Conservation (phyloP, 2,329 filamentous ascomycete species). For the Cercospora citrullina region DNA sequence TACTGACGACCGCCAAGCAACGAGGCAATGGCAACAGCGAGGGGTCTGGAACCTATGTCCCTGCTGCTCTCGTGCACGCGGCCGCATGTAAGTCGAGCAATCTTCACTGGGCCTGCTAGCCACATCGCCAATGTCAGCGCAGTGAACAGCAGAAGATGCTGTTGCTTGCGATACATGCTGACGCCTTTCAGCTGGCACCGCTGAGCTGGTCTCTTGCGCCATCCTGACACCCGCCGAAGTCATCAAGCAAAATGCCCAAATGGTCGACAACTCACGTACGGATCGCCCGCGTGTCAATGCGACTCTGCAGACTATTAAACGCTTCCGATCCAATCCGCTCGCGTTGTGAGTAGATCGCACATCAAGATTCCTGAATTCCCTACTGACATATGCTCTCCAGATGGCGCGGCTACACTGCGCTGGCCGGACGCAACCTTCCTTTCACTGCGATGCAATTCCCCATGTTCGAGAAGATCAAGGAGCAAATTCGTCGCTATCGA, state of each 20-base stretch:
- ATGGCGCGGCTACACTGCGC: slow-evolving; percentile 74
- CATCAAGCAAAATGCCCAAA: slow-evolving; percentile 91
- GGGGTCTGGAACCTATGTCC: slow-evolving; percentile 49
- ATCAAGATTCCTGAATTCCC: neutral
- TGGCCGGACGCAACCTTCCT: slow-evolving; percentile 79
- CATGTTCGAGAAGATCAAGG: slow-evolving; percentile 72
- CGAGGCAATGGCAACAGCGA: neutral
- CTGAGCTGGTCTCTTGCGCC: slow-evolving; percentile 80
- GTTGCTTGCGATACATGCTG: neutral
- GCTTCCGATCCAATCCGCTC: slow-evolving; percentile 58
- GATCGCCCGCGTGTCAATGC: slow-evolving; percentile 44
- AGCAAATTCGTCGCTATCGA: slow-evolving; percentile 51
- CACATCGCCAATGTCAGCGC: neutral
- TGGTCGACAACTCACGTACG: slow-evolving; percentile 56
- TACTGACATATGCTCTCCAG: neutral
- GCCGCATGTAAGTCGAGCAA: slow-evolving; percentile 53
- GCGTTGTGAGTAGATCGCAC: slow-evolving; percentile 38
- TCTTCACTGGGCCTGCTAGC: neutral
- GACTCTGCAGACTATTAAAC: slow-evolving; percentile 57
- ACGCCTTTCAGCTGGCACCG: slow-evolving; percentile 55
- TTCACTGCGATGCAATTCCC: slow-evolving; percentile 90
- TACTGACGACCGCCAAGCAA: slow-evolving; percentile 56
- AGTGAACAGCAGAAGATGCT: too few species aligned
- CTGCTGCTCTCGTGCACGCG: slow-evolving; percentile 70
- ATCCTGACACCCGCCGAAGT: slow-evolving; percentile 88